Evolutionary conservation across 495 filamentous ascomycete genomes (phyloP), one percentile per base, ranked within the genome.

Genomic region (Oidiodendron maius): DNA sequence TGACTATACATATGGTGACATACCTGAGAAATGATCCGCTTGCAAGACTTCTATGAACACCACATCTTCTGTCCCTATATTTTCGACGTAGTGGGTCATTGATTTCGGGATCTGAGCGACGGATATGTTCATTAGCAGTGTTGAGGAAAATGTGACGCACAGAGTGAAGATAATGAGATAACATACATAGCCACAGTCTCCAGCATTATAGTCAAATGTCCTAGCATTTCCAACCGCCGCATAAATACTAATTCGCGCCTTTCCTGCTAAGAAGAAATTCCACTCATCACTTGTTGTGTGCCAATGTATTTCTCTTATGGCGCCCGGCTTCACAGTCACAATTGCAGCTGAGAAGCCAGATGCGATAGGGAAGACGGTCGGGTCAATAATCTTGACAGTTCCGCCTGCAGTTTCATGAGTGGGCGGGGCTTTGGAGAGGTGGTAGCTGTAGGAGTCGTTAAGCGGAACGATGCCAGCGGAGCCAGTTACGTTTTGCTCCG

Each of bases 271-370:
- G 67, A 89, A 89, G 65, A 82, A 91, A 1, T 74, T 77, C 84
- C 83, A 91, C 56, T 89, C 85, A 61, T 89, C 85, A 18, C 77
- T 78, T 8, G 71, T 75, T 0, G 83, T 77, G 51, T 89, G 86
- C 86, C 86, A 91, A 64, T 91, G 86, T 24, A 90, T 75, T 59
- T 90, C 86, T 3, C 86, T 77, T 76, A 90, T 78, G 1, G 79
- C 83, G 40, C 84, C 84, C 0, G 84, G 83, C 35, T 80, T 64
- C 16, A 89, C 74, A 1, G 76, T 80, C 0, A 86, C 80, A 0
- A 84, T 59, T 0, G 81, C 83, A 0, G 77, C 77, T 1, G 80
- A 75, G 66, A 86, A 80, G 52, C 73, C 74, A 5, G 54, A 50
- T 0, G 69, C 61, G 11, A 83, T 66, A 3, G 84, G 83, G 67